These are phyloP conservation scores for Colletotrichum theobromicola DNA, from an alignment of 2,329 filamentous ascomycete species.

Conservation along the genomic window DNA sequence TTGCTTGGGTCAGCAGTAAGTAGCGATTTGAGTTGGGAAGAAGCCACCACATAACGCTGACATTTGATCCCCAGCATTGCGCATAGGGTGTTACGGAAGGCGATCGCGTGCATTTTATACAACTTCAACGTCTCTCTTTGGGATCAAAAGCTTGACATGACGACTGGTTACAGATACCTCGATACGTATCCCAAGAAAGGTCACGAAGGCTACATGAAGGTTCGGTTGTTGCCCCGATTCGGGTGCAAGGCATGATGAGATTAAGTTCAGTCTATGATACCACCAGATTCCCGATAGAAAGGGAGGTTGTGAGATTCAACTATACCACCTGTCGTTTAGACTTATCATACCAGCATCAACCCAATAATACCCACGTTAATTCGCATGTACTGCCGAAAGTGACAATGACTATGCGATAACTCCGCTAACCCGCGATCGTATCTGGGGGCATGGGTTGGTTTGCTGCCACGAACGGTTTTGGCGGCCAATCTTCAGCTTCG, in stretches of 20 bases:
- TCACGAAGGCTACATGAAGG: conserved; percentile 13
- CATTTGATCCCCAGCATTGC: neutral
- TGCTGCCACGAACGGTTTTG: neutral
- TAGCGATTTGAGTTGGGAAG: neutral
- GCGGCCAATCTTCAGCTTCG: conserved; percentile 3
- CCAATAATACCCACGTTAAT: neutral
- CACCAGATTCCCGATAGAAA: neutral
- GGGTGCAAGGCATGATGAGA: neutral
- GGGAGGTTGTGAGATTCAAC: neutral
- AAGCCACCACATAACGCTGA: rapidly evolving
- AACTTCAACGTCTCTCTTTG: conserved; percentile 22
- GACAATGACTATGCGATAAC: neutral
- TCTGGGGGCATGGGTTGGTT: conserved; percentile 2
- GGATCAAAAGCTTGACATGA: neutral
- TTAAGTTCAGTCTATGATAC: neutral
- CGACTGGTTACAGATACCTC: conserved; percentile 9
- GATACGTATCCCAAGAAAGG: conserved; percentile 19
- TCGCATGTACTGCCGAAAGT: neutral
- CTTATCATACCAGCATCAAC: neutral
- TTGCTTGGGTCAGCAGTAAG: conserved; percentile 23
- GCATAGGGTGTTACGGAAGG: conserved; percentile 20
- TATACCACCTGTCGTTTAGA: neutral
- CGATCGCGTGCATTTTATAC: conserved; percentile 15
- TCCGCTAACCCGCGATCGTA: neutral
- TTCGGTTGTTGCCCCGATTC: conserved; percentile 6